These are phyloP conservation scores for Lasiodiplodia theobromae DNA, from an alignment of 2,329 filamentous ascomycete genomes.

Conservation along the genomic window DNA sequence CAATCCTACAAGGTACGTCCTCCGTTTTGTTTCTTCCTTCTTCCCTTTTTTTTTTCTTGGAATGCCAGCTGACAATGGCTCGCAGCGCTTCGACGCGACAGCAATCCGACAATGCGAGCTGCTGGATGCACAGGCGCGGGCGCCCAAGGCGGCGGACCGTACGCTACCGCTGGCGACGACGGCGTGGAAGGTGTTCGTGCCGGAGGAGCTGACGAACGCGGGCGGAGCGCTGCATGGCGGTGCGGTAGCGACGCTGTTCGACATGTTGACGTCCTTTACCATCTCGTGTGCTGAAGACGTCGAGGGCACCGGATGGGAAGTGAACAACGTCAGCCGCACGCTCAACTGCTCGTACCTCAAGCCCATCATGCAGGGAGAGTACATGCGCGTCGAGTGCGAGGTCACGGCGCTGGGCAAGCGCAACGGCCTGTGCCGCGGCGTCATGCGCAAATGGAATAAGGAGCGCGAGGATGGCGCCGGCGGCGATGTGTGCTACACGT, in stretches of 20 bases:
- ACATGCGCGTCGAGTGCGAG: constrained; percentile 52
- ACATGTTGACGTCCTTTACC: constrained; percentile 58
- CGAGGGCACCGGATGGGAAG: constrained; percentile 51
- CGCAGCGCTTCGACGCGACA: constrained; percentile 43
- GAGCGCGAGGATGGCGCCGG: constrained; percentile 41
- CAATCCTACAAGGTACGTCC: constrained; percentile 18
- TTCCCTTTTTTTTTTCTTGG: not conserved
- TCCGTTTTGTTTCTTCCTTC: not conserved
- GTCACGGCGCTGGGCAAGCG: constrained; percentile 54
- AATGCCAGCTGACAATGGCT: not conserved
- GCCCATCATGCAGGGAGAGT: constrained; percentile 50
- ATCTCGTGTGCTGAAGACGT: constrained; percentile 39
- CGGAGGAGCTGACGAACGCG: constrained; percentile 55
- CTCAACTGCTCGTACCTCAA: constrained; percentile 56
- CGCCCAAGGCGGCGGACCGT: constrained; percentile 37
- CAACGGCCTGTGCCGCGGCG: constrained; percentile 49
- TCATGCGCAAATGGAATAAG: constrained; percentile 43
- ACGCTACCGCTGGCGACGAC: constrained; percentile 44
- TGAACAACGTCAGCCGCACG: constrained; percentile 51
- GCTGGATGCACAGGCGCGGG: constrained; percentile 40
- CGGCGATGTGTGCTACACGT: constrained; percentile 48
- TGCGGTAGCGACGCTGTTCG: constrained; percentile 61
- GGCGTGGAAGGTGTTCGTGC: constrained; percentile 55
- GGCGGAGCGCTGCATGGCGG: constrained; percentile 61
- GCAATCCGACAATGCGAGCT: constrained; percentile 44